Evolutionary conservation across 768 basidiomycete genomes (phyloP).

Genomic region (Fistulinella prunicolor): DNA sequence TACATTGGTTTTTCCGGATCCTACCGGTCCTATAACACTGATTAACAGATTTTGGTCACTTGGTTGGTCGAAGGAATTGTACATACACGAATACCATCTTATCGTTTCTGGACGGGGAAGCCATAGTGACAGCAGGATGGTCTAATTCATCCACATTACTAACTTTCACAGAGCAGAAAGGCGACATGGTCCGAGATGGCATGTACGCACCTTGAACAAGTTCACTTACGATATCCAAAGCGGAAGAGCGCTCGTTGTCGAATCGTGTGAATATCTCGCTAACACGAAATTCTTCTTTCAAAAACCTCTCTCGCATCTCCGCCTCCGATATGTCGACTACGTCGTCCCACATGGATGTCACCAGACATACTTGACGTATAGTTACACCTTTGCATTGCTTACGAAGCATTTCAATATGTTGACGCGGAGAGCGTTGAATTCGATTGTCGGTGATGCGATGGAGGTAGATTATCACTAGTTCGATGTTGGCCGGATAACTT

Average conservation of each 20-base stretch:
- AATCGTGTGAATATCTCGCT: not conserved
- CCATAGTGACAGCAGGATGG: not conserved
- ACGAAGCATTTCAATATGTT: constrained; percentile 3
- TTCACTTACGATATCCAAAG: not conserved
- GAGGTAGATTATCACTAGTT: constrained; percentile 5
- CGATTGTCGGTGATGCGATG: constrained; percentile 6
- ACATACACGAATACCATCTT: constrained; percentile 4
- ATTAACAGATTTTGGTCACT: not conserved
- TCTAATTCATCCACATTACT: not conserved
- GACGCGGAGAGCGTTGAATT: not conserved
- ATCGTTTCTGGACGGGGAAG: not conserved
- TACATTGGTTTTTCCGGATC: constrained; percentile 9
- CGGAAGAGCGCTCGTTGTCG: not conserved
- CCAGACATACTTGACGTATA: constrained; percentile 1
- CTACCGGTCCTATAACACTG: not conserved
- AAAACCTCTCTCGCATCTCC: not conserved
- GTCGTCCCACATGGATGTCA: constrained; percentile 13
- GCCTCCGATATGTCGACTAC: not conserved
- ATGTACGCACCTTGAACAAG: not conserved
- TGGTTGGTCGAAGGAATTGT: not conserved
- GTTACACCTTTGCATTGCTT: not conserved
- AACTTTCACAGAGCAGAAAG: too few species aligned
- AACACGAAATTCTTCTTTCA: not conserved
- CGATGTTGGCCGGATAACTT: not conserved
- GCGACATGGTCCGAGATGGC: too few species aligned